Evolutionary conservation across 2,329 filamentous ascomycete species (phyloP), one percentile per base, ranked within the genome.

Genomic region (Chaetomium globosum): DNA sequence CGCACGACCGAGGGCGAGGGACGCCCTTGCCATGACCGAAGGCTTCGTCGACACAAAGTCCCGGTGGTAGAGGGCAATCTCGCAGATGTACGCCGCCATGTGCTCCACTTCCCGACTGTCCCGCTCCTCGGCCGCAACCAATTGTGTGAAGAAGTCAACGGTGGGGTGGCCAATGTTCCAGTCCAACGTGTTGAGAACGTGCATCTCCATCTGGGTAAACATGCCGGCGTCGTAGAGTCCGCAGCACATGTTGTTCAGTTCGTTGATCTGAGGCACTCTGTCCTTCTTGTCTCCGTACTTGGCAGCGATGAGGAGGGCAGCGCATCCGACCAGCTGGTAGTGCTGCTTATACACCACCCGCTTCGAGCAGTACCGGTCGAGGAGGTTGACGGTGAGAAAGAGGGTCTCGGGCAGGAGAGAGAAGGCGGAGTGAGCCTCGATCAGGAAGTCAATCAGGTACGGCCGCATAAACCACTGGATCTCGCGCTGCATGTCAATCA

Each of bases 201-300:
- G 95, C 93, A 96, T 98, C 81, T 99, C 95, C 95, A 99, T 99
- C 79, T 99, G 95, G 12, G 93, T 94, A 81, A 99, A 99, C 95
- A 99, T 99, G 80, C 97, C 94, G 58, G 97, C 93, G 74, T 99
- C 95, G 80, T 99, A 99, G 48, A 98, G 85, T 46, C 91, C 93
- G 80, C 95, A 98, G 85, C 95, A 99, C 95, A 99, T 98, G 71
- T 94, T 96, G 85, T 97, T 97, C 70, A 99, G 84, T 77, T 99
- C 95, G 76, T 92, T 89, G 76, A 99, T 96, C 70, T 96, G 95
- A 4, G 95, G 95, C n/a, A 99, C 95, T 59, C 93, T 88, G 75
- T 99, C 95, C 82, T 99, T 99, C 83, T 95, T 94, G 80, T 99
- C 95, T 65, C 94, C 94, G 76, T 98, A 99, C 83, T 99, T 99